Evolutionary conservation across 331 rosid genomes (phyloP).

Genomic region (Rhamnella rubrinervis): DNA sequence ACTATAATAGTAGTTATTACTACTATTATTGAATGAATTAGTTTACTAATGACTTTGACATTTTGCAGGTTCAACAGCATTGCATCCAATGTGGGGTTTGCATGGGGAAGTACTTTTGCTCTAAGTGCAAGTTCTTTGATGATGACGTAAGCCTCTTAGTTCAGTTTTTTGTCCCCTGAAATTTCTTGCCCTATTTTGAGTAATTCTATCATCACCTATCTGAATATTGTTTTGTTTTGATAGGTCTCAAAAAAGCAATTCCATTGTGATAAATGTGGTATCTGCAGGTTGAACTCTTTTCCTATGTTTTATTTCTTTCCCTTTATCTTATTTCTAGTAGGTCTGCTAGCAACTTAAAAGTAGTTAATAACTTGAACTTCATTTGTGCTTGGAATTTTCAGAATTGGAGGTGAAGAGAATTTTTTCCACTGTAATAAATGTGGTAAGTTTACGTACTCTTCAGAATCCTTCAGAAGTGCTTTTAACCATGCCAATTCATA

Average conservation of each 20-base stretch:
- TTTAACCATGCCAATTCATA: neutral
- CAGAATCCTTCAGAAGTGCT: neutral
- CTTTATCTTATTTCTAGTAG: neutral
- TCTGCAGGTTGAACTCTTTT: slow-evolving; percentile 63
- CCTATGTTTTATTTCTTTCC: neutral
- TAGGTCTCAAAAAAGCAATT: slow-evolving; percentile 68
- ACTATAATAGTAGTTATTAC: neutral
- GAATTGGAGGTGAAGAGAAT: slow-evolving; percentile 68
- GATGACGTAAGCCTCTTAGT: slow-evolving; percentile 54
- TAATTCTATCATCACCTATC: neutral
- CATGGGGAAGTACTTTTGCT: slow-evolving; percentile 72
- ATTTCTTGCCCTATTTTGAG: neutral
- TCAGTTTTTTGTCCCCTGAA: slow-evolving; percentile 6
- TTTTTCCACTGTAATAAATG: slow-evolving; percentile 72
- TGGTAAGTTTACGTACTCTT: slow-evolving; percentile 39
- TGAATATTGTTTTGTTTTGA: neutral
- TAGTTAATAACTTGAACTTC: neutral
- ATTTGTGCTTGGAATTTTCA: slow-evolving; percentile 24
- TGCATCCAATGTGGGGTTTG: slow-evolving; percentile 68
- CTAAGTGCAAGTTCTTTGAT: slow-evolving; percentile 75
- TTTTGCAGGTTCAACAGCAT: slow-evolving; percentile 64
- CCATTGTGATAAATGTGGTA: slow-evolving; percentile 83
- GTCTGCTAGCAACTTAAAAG: neutral
- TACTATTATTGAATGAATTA: neutral
- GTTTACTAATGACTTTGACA: neutral